Evolutionary conservation across 1,139 yeast species (phyloP).

Genomic region (Citeromyces siamensis): DNA sequence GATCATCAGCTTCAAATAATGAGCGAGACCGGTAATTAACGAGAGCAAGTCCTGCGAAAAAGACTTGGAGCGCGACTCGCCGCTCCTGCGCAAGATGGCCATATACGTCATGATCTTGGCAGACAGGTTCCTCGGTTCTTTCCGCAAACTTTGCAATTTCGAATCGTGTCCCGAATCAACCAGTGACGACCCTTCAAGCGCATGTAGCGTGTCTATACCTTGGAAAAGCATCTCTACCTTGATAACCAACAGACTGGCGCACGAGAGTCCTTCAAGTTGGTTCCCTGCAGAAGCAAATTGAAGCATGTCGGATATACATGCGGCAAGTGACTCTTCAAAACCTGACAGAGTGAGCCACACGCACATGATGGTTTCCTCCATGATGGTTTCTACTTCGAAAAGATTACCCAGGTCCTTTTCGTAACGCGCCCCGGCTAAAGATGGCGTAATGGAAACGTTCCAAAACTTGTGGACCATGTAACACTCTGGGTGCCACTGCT

Average conservation of each 20-base stretch:
- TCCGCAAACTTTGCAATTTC: conserved; percentile 24
- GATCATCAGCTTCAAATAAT: conserved; percentile 75
- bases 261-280: conserved; percentile 54
- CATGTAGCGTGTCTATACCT: conserved; percentile 52
- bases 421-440: conserved; percentile 32
- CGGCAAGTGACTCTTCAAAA: conserved; percentile 88
- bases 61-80: conserved; percentile 13
- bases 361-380: conserved; percentile 58
- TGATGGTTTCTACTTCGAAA: conserved; percentile 44
- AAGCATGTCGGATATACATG: conserved; percentile 86
- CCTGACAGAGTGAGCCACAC: conserved; percentile 86
- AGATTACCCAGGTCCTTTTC: conserved; percentile 24
- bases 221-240: conserved; percentile 67
- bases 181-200: conserved; percentile 15
- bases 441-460: conserved; percentile 75
- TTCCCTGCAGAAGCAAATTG: conserved; percentile 73
- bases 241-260: conserved; percentile 64
- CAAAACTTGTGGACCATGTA: conserved; percentile 96
- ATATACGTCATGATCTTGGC: conserved; percentile 70
- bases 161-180: conserved; percentile 10
- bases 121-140: conserved; percentile 83
- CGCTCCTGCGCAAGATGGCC: conserved; percentile 53
- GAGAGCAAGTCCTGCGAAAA: conserved; percentile 61
- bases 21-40: conserved; percentile 87
- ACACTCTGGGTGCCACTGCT: conserved; percentile 99